phyloP scores from a whole-genome alignment of 495 filamentous ascomycete genomes.

The Pyronema omphalodes region DNA sequence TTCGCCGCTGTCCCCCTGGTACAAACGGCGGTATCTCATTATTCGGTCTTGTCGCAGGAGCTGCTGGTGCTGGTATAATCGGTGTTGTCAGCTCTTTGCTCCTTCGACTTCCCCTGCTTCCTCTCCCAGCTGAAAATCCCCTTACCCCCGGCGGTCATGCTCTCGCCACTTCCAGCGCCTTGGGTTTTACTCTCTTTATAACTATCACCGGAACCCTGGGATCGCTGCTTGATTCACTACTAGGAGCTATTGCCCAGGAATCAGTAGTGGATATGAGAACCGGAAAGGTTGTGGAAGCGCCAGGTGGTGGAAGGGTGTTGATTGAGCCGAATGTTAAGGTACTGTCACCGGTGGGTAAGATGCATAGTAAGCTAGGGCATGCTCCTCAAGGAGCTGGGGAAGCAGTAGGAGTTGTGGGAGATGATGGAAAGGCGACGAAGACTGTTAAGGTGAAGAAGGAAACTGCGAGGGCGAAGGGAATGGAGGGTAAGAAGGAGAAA shows the following conservation, averaged over 20 bases:
- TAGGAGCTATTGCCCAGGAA: conserved; percentile 71
- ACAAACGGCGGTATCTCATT: conserved; percentile 84
- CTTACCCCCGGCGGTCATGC: conserved; percentile 6
- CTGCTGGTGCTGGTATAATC: conserved; percentile 55
- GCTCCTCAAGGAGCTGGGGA: conserved; percentile 22
- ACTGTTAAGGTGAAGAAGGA: conserved; percentile 14
- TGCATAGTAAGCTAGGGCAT: neutral
- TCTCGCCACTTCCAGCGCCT: conserved; percentile 8
- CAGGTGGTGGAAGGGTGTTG: conserved; percentile 59
- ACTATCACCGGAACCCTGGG: conserved; percentile 28
- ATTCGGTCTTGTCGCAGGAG: conserved; percentile 51
- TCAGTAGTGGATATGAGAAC: conserved; percentile 68
- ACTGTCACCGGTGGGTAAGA: conserved; percentile 4
- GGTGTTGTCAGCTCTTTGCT: conserved; percentile 44
- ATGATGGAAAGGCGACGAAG: conserved; percentile 9
- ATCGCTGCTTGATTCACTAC: conserved; percentile 65
- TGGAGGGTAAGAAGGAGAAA: conserved; percentile 21
- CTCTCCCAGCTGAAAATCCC: neutral
- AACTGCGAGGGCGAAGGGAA: neutral
- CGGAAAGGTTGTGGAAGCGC: conserved; percentile 78
- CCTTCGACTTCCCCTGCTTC: conserved; percentile 44
- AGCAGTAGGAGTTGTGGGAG: conserved; percentile 6
- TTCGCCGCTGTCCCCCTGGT: conserved; percentile 62
- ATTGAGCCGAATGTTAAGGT: conserved; percentile 28
- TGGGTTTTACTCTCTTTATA: conserved; percentile 33